Evolutionary conservation across 108 stramenopile species (phyloP).

Genomic region (Nitzschia palea): DNA sequence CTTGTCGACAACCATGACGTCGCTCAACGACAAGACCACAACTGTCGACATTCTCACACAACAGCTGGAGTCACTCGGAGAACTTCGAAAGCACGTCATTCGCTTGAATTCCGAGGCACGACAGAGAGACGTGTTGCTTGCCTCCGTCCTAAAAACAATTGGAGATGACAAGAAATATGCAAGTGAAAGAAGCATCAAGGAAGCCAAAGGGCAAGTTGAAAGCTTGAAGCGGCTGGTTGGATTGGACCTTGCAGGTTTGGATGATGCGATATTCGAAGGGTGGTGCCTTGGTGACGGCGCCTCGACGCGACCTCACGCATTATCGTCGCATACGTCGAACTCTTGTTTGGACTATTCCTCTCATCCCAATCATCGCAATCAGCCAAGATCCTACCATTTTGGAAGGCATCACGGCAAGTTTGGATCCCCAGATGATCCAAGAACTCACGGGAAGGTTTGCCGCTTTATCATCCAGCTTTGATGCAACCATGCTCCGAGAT

Average conservation of each 20-base stretch:
- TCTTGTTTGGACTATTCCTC: constrained; percentile 14
- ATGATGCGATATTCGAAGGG: constrained; percentile 2
- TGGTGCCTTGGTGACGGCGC: not conserved
- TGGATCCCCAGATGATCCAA: constrained; percentile 22
- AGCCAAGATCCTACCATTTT: constrained; percentile 16
- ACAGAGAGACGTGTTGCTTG: constrained; percentile 30
- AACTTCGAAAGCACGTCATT: constrained; percentile 24
- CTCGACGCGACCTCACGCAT: constrained; percentile 5
- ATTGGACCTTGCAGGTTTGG: constrained; percentile 33
- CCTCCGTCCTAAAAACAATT: constrained; percentile 14
- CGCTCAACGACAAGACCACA: constrained; percentile 14
- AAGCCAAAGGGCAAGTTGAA: constrained; percentile 22
- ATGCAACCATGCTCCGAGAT: constrained; percentile 23
- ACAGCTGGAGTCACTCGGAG: constrained; percentile 16
- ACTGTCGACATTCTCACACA: constrained; percentile 14
- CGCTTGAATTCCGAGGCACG: constrained; percentile 21
- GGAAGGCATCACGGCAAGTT: constrained; percentile 2
- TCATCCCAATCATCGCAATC: constrained; percentile 19
- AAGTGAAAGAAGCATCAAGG: constrained; percentile 2
- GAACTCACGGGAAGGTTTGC: constrained; percentile 1
- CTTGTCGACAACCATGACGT: constrained; percentile 5
- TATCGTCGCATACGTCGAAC: constrained; percentile 11
- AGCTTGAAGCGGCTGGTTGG: constrained; percentile 23
- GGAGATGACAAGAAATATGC: constrained; percentile 11
- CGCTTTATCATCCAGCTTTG: constrained; percentile 10